Evolutionary conservation across 108 stramenopile genomes (phyloP).

Genomic region (Parietichytrium sp.): DNA sequence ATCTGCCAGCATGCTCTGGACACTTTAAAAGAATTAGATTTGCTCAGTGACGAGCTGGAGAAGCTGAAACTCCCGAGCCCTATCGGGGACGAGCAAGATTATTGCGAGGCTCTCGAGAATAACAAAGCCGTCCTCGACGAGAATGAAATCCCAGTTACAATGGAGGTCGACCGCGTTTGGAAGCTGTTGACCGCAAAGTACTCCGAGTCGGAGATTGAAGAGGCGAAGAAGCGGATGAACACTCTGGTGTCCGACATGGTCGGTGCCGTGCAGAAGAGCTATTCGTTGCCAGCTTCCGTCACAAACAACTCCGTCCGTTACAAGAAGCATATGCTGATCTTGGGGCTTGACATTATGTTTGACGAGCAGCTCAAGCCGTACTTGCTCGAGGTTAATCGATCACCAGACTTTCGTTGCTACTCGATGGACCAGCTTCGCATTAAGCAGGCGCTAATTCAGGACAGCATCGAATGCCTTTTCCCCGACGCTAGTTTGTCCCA

Average conservation of each 20-base stretch:
- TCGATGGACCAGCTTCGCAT: not conserved
- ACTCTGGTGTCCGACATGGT: not conserved
- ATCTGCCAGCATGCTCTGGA: not conserved
- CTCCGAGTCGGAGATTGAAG: not conserved
- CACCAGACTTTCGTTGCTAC: constrained; percentile 21
- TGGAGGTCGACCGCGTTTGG: not conserved
- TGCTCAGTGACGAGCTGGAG: not conserved
- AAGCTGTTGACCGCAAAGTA: not conserved
- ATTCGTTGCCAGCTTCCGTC: too few relatives aligned
- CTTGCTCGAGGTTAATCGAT: constrained; percentile 6
- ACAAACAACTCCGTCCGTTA: not conserved
- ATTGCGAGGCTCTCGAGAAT: not conserved
- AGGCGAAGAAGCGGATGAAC: not conserved
- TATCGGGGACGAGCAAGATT: not conserved
- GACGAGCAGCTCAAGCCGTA: not conserved
- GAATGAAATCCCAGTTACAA: constrained; percentile 9
- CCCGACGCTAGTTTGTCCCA: too few relatives aligned
- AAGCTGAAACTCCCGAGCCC: not conserved
- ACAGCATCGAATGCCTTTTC: not conserved
- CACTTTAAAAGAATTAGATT: not conserved
- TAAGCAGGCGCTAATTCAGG: constrained; percentile 21
- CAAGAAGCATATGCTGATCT: not conserved
- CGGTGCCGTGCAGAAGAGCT: not conserved
- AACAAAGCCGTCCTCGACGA: not conserved
- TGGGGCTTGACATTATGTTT: constrained; percentile 1